Conservation (phyloP, 2,329 filamentous ascomycete species). For the Colletotrichum sidae region DNA sequence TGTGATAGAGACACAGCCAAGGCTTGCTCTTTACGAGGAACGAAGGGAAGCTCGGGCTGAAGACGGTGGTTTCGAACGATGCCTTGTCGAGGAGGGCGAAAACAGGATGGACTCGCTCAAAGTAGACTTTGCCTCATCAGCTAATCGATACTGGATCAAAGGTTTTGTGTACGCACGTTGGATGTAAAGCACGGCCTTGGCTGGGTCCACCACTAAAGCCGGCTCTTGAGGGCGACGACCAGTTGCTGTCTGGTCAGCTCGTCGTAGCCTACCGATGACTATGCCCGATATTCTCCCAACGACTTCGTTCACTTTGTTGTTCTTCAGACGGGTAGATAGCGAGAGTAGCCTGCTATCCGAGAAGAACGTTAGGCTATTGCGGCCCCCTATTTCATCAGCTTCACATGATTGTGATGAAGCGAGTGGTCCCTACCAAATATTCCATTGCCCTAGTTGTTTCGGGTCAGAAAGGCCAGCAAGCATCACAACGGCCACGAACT, state of each 20-base stretch:
- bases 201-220: conserved; percentile 12
- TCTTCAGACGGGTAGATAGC: conserved; percentile 43
- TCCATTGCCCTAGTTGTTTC: conserved; percentile 42
- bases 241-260: conserved; percentile 10
- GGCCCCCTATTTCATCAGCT: conserved; percentile 39
- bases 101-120: conserved; percentile 51
- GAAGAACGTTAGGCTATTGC: conserved; percentile 44
- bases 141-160: neutral
- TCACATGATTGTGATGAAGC: neutral
- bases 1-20: conserved; percentile 53
- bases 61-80: conserved; percentile 48
- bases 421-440: conserved; percentile 40
- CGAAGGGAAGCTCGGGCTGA: conserved; percentile 42
- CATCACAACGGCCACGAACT: neutral
- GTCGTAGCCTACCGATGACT: conserved; percentile 38
- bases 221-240: conserved; percentile 9
- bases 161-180: neutral
- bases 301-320: conserved; percentile 45
- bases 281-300: conserved; percentile 43
- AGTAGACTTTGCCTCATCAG: conserved; percentile 46
- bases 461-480: neutral
- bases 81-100: conserved; percentile 54
- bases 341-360: conserved; percentile 46
- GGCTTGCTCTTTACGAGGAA: conserved; percentile 44
- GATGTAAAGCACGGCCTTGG: neutral